phyloP scores from a whole-genome alignment of 495 filamentous ascomycete species.

The Xylaria acuta region DNA sequence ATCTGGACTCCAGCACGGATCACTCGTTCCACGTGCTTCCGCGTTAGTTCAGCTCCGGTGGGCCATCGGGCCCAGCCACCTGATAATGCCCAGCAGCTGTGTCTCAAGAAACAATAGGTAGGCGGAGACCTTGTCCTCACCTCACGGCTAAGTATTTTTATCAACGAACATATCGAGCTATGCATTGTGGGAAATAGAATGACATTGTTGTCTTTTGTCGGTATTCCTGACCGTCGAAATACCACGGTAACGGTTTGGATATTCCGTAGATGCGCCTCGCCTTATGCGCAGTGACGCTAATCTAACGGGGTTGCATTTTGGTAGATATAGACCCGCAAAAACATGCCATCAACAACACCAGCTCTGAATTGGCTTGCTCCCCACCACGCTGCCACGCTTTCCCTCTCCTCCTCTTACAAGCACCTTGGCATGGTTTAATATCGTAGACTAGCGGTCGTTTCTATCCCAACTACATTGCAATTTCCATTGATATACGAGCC shows the following conservation, averaged over 20 bases:
- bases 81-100: constrained; percentile 15
- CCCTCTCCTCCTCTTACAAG: not conserved
- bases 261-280: not conserved
- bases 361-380: constrained; percentile 14
- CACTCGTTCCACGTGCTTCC: constrained; percentile 6
- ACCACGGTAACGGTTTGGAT: not conserved
- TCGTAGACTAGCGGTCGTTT: not conserved
- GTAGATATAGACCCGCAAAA: constrained; percentile 5
- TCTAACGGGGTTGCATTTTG: constrained; percentile 9
- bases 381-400: constrained; percentile 10
- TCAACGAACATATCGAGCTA: not conserved
- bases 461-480: not conserved
- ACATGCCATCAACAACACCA: constrained; percentile 8
- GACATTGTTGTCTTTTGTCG: not conserved
- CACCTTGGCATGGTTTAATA: not conserved
- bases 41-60: not conserved
- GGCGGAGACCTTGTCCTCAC: not conserved
- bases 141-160: not conserved
- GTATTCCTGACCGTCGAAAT: not conserved
- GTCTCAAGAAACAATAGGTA: not conserved
- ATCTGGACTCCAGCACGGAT: not conserved
- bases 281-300: not conserved
- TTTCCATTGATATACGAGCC: not conserved
- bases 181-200: not conserved
- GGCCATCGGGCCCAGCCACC: not conserved